These are phyloP conservation scores for Cenchrus purpureus DNA, from an alignment of 176 grass and related monocot genomes.

Conservation along the genomic window DNA sequence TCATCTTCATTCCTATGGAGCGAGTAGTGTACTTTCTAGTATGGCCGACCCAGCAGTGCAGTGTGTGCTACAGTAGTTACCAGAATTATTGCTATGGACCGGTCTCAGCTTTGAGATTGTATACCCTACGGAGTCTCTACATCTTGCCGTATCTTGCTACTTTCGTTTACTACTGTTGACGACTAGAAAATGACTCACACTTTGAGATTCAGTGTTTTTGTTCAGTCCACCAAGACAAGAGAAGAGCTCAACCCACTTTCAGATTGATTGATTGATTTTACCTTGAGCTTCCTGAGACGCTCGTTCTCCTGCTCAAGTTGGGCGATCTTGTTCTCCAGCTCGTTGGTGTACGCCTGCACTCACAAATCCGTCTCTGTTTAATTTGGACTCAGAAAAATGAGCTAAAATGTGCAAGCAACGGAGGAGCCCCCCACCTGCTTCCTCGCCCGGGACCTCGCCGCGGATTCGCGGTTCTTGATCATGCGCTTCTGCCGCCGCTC, in stretches of 20 bases:
- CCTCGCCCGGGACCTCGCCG: constrained; percentile 86
- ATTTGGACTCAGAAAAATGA: no score
- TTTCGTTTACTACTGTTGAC: not conserved
- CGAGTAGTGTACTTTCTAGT: no score
- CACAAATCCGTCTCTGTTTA: not conserved
- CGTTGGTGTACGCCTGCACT: constrained; percentile 80
- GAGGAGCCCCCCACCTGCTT: constrained; percentile 60
- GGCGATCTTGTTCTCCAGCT: constrained; percentile 84
- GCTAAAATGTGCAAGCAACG: no score
- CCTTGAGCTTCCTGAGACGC: constrained; percentile 60
- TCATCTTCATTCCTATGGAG: no score
- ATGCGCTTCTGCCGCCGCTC: constrained; percentile 95
- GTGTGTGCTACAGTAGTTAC: not conserved
- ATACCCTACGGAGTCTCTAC: no score
- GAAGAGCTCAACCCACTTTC: not conserved
- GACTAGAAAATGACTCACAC: constrained; percentile 30
- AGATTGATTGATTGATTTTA: not conserved
- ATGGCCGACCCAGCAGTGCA: no score
- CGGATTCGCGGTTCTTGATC: constrained; percentile 98
- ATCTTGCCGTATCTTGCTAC: not conserved
- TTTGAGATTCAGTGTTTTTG: not conserved
- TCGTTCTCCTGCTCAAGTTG: constrained; percentile 74
- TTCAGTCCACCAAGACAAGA: not conserved
- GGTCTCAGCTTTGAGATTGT: not conserved
- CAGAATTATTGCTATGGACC: not conserved